Evolutionary conservation across 2,329 filamentous ascomycete species (phyloP).

Genomic region (Knufia petricola): DNA sequence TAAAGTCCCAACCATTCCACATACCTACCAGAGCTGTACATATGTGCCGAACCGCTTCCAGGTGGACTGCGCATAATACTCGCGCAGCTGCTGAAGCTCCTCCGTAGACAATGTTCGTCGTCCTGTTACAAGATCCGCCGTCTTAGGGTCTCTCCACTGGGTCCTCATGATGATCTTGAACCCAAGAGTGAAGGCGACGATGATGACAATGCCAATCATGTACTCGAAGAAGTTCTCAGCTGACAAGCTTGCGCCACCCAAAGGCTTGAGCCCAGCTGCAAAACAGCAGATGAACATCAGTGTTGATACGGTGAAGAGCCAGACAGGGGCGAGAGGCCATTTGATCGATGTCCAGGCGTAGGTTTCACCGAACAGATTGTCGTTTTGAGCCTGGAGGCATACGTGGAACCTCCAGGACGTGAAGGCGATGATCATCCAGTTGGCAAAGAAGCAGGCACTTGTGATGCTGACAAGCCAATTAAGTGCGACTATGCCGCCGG

Average conservation of each 20-base stretch:
- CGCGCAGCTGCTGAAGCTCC: slow-evolving; percentile 22
- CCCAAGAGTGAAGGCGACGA: slow-evolving; percentile 18
- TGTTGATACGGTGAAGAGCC: slow-evolving; percentile 21
- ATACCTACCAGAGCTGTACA: slow-evolving; percentile 19
- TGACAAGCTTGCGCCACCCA: slow-evolving; percentile 12
- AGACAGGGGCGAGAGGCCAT: slow-evolving; percentile 27
- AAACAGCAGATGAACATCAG: slow-evolving; percentile 19
- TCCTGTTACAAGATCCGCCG: slow-evolving; percentile 21
- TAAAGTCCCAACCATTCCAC: too few relatives aligned
- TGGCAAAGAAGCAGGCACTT: slow-evolving; percentile 27
- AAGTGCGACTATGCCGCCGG: slow-evolving; percentile 19
- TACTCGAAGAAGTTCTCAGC: slow-evolving; percentile 25
- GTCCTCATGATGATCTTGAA: slow-evolving; percentile 25
- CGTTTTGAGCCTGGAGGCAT: slow-evolving; percentile 24
- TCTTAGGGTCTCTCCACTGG: slow-evolving; percentile 16
- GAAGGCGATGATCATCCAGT: slow-evolving; percentile 29
- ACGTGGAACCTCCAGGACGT: slow-evolving; percentile 27
- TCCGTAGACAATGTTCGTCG: slow-evolving; percentile 18
- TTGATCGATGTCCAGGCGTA: slow-evolving; percentile 26
- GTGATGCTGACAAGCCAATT: slow-evolving; percentile 26
- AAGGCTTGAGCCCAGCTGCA: slow-evolving; percentile 13
- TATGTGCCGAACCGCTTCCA: slow-evolving; percentile 23
- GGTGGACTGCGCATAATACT: slow-evolving; percentile 18
- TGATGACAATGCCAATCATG: slow-evolving; percentile 24
- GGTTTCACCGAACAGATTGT: slow-evolving; percentile 22